Percentiles rank a stretch among this genome's conserved stretches.
These are phyloP conservation scores for Cyberlindnera japonica DNA, from an alignment of 805 yeast genomes.

Conservation along the genomic window DNA sequence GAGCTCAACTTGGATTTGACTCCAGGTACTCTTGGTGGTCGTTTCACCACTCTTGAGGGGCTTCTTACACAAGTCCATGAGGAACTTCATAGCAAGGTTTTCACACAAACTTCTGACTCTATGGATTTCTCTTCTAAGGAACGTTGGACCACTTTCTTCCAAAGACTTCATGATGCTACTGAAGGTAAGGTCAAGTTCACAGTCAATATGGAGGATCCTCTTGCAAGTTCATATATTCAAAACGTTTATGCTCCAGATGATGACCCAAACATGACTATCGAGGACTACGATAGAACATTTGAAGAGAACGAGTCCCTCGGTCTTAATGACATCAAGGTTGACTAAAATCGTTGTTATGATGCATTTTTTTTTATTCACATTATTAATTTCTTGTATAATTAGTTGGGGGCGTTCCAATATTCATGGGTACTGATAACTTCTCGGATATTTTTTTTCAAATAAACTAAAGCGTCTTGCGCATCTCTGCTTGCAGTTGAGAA, in stretches of 20 bases:
- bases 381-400: neutral
- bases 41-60: constrained; percentile 97
- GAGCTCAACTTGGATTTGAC: constrained; percentile 87
- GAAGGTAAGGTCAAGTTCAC: constrained; percentile 83
- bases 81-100: constrained; percentile 82
- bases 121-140: constrained; percentile 74
- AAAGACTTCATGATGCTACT: constrained; percentile 68
- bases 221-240: constrained; percentile 93
- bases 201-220: constrained; percentile 86
- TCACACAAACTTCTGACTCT: constrained; percentile 82
- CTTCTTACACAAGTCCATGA: constrained; percentile 83
- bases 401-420: neutral
- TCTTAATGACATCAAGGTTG: constrained; percentile 44
- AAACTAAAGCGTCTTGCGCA: constrained; percentile 6
- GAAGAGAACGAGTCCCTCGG: constrained; percentile 94
- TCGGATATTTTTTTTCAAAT: no score
- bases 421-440: no score
- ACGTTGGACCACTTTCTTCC: constrained; percentile 84
- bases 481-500: constrained; percentile 7
- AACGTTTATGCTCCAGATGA: constrained; percentile 98
- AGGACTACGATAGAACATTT: constrained; percentile 83
- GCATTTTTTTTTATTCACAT: constrained; percentile 1
- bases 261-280: constrained; percentile 93
- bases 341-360: no score
- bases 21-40: constrained; percentile 96